A percentile compares a stretch with the other conserved stretches of the same genome.
These are phyloP conservation scores for Ophiocordyceps sinensis DNA, from an alignment of 2,329 filamentous ascomycete species.

Conservation along the genomic window DNA sequence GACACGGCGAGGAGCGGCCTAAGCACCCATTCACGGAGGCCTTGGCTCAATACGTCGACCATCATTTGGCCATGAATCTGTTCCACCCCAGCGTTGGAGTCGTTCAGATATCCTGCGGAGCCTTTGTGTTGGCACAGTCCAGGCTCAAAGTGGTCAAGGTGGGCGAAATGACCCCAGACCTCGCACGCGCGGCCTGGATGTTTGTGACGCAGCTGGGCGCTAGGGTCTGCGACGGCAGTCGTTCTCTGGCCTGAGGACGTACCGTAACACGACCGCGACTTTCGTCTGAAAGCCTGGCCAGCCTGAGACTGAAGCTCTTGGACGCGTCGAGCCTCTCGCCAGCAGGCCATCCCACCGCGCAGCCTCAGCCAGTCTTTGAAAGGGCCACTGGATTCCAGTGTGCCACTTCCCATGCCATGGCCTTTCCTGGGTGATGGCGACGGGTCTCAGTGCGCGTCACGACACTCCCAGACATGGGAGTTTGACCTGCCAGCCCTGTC, in stretches of 20 bases:
- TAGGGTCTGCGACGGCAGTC: conserved; percentile 13
- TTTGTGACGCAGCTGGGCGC: conserved; percentile 22
- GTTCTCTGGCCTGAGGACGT: background rate
- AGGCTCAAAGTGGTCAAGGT: conserved; percentile 31
- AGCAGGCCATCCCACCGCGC: too few species aligned
- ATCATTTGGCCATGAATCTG: conserved; percentile 39
- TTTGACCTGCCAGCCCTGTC: too few species aligned
- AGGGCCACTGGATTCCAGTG: too few species aligned
- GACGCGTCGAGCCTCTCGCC: too few species aligned
- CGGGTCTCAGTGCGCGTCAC: too few species aligned
- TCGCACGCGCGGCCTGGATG: conserved; percentile 21
- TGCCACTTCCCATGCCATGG: too few species aligned
- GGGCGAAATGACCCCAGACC: conserved; percentile 14
- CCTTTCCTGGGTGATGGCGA: too few species aligned
- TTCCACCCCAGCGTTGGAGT: conserved; percentile 40
- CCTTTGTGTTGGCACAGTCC: conserved; percentile 38
- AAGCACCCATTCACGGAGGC: conserved; percentile 32
- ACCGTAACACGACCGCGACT: too few species aligned
- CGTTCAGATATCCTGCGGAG: conserved; percentile 38
- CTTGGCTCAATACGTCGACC: conserved; percentile 31
- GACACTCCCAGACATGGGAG: too few species aligned
- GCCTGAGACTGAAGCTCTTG: too few species aligned
- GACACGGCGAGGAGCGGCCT: conserved; percentile 8
- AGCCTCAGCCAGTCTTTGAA: too few species aligned
- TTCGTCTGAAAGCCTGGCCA: background rate